phyloP scores from a whole-genome alignment of 352 stramenopile genomes.

The Globisporangium paddicum region DNA sequence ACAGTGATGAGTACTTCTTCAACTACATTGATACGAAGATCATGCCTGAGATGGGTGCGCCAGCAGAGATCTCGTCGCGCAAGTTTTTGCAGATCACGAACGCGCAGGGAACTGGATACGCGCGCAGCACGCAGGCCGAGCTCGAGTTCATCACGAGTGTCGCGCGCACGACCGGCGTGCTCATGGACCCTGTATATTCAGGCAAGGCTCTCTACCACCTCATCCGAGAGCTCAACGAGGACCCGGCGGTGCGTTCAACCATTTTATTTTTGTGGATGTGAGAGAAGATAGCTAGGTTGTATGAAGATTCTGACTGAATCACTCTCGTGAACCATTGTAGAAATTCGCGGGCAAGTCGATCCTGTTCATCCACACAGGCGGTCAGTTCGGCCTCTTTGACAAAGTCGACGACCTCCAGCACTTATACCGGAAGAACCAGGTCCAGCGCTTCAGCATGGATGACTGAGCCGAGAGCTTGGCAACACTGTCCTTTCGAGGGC shows the following conservation, averaged over 20 bases:
- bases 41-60: conserved; percentile 60
- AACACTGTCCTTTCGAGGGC: too few species aligned
- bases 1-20: conserved; percentile 83
- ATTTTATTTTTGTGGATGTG: too few species aligned
- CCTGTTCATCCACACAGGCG: conserved; percentile 91
- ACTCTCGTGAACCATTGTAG: conserved; percentile 15
- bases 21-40: conserved; percentile 75
- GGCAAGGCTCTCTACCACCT: conserved; percentile 85
- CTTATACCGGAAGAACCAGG: conserved; percentile 39
- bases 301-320: not conserved
- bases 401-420: conserved; percentile 76
- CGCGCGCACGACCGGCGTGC: conserved; percentile 62
- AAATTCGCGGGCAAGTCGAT: conserved; percentile 83
- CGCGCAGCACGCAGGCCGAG: conserved; percentile 69
- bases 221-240: conserved; percentile 68
- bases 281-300: too few species aligned
- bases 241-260: conserved; percentile 32
- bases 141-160: conserved; percentile 73
- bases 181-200: conserved; percentile 87
- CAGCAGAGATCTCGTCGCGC: conserved; percentile 40
- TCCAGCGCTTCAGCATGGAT: conserved; percentile 62
- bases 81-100: conserved; percentile 81
- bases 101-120: conserved; percentile 76
- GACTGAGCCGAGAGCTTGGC: not conserved
- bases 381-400: conserved; percentile 90